These are phyloP conservation scores for Backusella morwellensis DNA, from an alignment of 192 early-diverging fungal species.

Conservation along the genomic window DNA sequence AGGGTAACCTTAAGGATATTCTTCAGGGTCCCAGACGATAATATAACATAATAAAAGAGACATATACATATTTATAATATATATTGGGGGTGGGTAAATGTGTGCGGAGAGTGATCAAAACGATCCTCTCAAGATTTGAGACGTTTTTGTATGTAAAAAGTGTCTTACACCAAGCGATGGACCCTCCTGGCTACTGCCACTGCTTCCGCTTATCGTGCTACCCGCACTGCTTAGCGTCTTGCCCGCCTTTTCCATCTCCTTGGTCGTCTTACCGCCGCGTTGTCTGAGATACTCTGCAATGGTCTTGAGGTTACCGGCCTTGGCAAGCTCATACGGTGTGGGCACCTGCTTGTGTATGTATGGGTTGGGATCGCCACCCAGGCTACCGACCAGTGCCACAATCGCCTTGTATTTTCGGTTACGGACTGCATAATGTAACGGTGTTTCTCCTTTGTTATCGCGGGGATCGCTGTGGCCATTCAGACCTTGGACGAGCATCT, in stretches of 20 bases:
- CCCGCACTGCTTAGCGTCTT: not conserved
- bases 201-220: not conserved
- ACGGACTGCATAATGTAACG: slow-evolving; percentile 27
- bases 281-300: slow-evolving; percentile 20
- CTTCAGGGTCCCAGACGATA: slow-evolving; percentile 32
- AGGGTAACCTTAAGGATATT: slow-evolving; percentile 40
- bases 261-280: slow-evolving; percentile 16
- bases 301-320: slow-evolving; percentile 5
- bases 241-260: slow-evolving; percentile 25
- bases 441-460: slow-evolving; percentile 31
- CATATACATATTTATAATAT: slow-evolving; percentile 4
- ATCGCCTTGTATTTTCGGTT: slow-evolving; percentile 11
- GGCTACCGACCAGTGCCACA: slow-evolving; percentile 3
- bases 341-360: slow-evolving; percentile 16
- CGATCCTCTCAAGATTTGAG: not conserved
- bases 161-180: not conserved
- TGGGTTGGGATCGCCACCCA: slow-evolving; percentile 19
- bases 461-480: not conserved
- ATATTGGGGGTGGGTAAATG: not conserved
- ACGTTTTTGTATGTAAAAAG: not conserved
- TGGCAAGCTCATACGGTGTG: slow-evolving; percentile 28
- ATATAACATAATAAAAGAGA: not conserved
- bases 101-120: not conserved
- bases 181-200: not conserved
- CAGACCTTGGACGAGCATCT: slow-evolving; percentile 11